Evolutionary conservation across 2,329 filamentous ascomycete genomes (phyloP).

Genomic region (Xylaria sp.): DNA sequence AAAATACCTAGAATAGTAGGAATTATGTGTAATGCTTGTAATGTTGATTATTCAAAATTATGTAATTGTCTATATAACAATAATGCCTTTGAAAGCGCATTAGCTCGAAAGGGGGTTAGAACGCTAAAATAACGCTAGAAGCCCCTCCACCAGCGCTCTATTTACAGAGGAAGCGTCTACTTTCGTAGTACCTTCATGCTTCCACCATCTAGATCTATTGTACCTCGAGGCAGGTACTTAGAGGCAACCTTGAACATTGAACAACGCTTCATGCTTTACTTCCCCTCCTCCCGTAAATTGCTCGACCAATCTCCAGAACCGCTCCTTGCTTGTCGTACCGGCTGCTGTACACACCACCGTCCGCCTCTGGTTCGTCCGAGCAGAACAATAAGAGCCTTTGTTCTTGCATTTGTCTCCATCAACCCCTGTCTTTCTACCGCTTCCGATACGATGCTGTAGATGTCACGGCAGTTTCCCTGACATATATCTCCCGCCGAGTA

Average conservation of each 20-base stretch:
- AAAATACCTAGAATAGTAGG: background rate
- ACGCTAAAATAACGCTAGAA: background rate
- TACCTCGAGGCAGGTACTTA: background rate
- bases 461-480: background rate
- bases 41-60: background rate
- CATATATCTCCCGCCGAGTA: background rate
- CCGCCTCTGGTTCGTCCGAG: constrained; percentile 1
- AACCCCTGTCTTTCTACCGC: background rate
- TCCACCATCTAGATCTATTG: background rate
- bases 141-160: background rate
- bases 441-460: constrained; percentile 15
- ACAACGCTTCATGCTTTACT: background rate
- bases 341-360: background rate
- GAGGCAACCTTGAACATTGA: constrained; percentile 7
- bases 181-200: background rate
- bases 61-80: background rate
- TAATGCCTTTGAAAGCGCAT: background rate
- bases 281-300: background rate
- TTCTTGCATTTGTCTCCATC: background rate
- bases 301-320: background rate
- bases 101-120: background rate
- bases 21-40: background rate
- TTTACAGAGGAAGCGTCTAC: background rate
- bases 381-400: background rate
- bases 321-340: background rate